Conservation (phyloP, 169 alveolate species). For the Plasmodium vivax region DNA sequence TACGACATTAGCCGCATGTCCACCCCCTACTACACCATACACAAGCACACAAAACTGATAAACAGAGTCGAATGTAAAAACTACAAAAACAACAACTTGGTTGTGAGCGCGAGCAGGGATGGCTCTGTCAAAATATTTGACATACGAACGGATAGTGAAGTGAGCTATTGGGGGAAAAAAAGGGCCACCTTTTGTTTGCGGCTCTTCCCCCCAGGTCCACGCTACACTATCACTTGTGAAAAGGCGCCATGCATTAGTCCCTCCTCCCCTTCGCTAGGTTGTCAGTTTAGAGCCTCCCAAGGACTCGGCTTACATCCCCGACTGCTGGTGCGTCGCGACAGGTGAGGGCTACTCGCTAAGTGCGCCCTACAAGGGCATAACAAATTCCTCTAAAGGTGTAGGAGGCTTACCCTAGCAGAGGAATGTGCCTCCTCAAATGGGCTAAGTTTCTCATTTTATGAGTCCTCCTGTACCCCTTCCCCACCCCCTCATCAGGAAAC, state of each 20-base stretch:
- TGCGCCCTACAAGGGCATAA: background rate
- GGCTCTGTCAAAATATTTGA: conserved; percentile 93
- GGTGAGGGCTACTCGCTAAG: conserved; percentile 79
- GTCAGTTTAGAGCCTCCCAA: conserved; percentile 90
- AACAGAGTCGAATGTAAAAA: conserved; percentile 89
- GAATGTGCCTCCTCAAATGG: background rate
- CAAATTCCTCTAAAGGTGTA: background rate
- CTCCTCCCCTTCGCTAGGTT: conserved; percentile 80
- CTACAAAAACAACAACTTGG: conserved; percentile 91
- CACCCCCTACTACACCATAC: conserved; percentile 80
- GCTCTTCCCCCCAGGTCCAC: background rate
- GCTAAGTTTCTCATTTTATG: background rate
- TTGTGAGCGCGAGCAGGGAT: conserved; percentile 89
- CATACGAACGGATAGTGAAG: conserved; percentile 83
- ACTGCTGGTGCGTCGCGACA: conserved; percentile 92
- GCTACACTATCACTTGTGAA: background rate
- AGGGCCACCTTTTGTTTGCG: background rate
- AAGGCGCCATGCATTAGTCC: conserved; percentile 3
- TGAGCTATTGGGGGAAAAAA: background rate
- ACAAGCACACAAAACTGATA: conserved; percentile 89
- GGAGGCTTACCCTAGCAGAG: background rate
- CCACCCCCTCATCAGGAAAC: conserved; percentile 12
- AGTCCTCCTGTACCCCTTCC: background rate
- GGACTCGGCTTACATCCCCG: conserved; percentile 87
- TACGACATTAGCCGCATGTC: conserved; percentile 89